Evolutionary conservation across 179 eudicot species (phyloP), one percentile per base, ranked within the genome.

Genomic region (Spergularia azorica): DNA sequence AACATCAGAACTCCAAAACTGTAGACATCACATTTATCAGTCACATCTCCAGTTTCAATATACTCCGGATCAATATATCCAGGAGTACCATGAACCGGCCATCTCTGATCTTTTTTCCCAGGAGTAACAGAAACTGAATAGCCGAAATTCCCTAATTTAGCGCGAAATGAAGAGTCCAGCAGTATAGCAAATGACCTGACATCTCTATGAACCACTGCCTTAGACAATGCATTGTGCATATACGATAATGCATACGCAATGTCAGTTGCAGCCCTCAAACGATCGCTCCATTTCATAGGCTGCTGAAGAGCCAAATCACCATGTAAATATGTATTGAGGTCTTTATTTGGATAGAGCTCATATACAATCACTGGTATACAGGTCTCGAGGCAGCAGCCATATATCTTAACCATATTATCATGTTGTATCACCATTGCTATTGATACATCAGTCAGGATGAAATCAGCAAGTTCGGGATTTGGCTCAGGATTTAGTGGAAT

Each of bases 131-230:
- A 52, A 43, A 77, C 80, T 3, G 75, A 38, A 3, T 16, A 2
- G n/a, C 63, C 80, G 26, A 77, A 71, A 3, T 71, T 71, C 4
- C 52, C 43, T 54, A 71, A 43, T 71, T 77, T 77, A 21, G 80
- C 80, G 18, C 20, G 63, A 17, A 62, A 77, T 36, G 70, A 63
- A 26, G 18, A 4, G 32, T 77, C 75, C 3, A 78, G 32, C 9
- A 71, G 66, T 63, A 78, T 9, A 56, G 16, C 32, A 39, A 3
- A 51, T 9, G 81, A 79, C 54, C 77, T 57, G 15, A 78, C 52
- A 78, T 43, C 71, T 51, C 80, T 71, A 46, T 78, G 80, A 18
- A 78, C 80, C 39, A 78, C 55, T 55, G 80, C 76, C 76, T 78
- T 67, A 18, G 67, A 12, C 32, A 76, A 58, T 12, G 79, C 79